phyloP scores from a whole-genome alignment of 495 filamentous ascomycete genomes.

The Cercophora samala region DNA sequence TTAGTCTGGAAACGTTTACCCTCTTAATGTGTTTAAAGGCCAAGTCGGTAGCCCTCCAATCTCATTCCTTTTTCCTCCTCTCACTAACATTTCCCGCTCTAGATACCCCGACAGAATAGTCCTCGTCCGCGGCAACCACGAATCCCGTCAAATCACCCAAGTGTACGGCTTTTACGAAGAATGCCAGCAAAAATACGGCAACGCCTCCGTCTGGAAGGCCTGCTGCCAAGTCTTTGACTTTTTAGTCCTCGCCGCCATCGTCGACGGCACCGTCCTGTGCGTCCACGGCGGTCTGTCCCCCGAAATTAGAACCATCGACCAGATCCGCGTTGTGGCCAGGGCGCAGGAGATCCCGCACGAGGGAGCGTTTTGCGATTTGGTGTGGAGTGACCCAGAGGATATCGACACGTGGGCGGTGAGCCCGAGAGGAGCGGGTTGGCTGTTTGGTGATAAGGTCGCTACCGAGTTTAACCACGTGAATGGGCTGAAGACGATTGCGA shows the following conservation, averaged over 20 bases:
- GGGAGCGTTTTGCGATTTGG: conserved; percentile 95
- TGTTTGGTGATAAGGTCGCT: conserved; percentile 95
- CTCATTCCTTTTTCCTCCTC: background rate
- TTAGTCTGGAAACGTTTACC: conserved; percentile 95
- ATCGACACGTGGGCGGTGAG: conserved; percentile 98
- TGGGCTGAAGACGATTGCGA: conserved; percentile 86
- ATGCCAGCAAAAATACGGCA: conserved; percentile 96
- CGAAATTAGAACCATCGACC: conserved; percentile 93
- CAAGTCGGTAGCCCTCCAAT: conserved; percentile 62
- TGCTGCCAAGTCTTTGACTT: conserved; percentile 99
- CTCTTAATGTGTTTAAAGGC: conserved; percentile 94
- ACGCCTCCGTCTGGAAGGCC: conserved; percentile 97
- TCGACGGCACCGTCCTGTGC: conserved; percentile 94
- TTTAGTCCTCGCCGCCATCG: conserved; percentile 89
- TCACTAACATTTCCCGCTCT: conserved; percentile 27
- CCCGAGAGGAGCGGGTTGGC: conserved; percentile 91
- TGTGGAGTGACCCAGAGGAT: conserved; percentile 98
- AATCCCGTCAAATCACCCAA: conserved; percentile 96
- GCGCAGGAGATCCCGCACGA: conserved; percentile 98
- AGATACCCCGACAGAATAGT: conserved; percentile 95
- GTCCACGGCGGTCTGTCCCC: conserved; percentile 96
- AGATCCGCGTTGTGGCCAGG: conserved; percentile 92
- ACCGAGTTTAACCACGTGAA: conserved; percentile 99
- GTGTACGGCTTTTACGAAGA: conserved; percentile 99
- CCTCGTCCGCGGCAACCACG: conserved; percentile 94